These are phyloP conservation scores for Porphyrellus cyaneotinctus DNA, from an alignment of 768 basidiomycete genomes.

Conservation along the genomic window DNA sequence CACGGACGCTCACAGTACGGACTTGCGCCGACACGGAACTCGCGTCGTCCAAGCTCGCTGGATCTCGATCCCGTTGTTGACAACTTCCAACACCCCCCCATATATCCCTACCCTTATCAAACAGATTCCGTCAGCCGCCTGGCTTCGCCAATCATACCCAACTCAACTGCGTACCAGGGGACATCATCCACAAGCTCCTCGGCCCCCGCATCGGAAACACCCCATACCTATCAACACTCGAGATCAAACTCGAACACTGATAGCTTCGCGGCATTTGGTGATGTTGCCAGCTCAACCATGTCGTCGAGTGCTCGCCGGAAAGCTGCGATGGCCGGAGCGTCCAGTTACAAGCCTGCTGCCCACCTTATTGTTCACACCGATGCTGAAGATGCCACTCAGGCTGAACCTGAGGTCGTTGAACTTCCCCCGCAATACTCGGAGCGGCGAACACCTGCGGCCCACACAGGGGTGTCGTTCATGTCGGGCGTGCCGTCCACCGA, in stretches of 20 bases:
- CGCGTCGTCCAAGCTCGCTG: slow-evolving; percentile 35
- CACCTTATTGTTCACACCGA: slow-evolving; percentile 69
- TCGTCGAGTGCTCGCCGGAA: slow-evolving; percentile 47
- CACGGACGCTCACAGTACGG: slow-evolving; percentile 27
- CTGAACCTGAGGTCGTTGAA: slow-evolving; percentile 57
- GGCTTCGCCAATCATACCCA: slow-evolving; percentile 8
- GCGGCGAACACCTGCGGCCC: slow-evolving; percentile 31
- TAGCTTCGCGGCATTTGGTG: slow-evolving; percentile 19
- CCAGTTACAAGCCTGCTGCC: slow-evolving; percentile 39
- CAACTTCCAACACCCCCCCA: slow-evolving; percentile 32
- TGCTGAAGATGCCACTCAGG: slow-evolving; percentile 50
- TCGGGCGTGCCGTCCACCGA: slow-evolving; percentile 5
- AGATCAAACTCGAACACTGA: slow-evolving; percentile 18
- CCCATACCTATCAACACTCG: slow-evolving; percentile 11
- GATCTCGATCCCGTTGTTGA: slow-evolving; percentile 33
- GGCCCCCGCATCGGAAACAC: slow-evolving; percentile 3
- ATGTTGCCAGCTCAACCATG: slow-evolving; percentile 20
- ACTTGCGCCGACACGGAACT: slow-evolving; percentile 22
- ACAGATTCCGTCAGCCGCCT: slow-evolving; percentile 17
- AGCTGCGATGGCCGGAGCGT: slow-evolving; percentile 49
- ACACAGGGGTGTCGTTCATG: slow-evolving; percentile 8
- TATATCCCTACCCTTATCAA: slow-evolving; percentile 33
- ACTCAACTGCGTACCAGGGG: slow-evolving; percentile 6
- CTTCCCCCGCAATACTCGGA: slow-evolving; percentile 73
- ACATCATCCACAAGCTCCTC: slow-evolving; percentile 9